Conservation (phyloP, 208 protist species). For the Acanthamoeba culbertsoni region DNA sequence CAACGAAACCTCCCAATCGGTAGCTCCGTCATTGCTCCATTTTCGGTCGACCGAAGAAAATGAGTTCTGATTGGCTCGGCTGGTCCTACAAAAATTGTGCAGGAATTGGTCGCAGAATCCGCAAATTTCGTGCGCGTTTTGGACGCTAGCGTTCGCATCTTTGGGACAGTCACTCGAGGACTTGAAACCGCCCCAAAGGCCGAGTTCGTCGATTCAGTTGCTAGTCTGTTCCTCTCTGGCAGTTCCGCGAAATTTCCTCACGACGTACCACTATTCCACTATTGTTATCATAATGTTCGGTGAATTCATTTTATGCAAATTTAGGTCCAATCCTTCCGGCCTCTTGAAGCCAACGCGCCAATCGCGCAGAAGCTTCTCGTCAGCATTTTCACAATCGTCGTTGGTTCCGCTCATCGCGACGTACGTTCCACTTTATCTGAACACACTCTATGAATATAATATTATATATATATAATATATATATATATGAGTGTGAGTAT, state of each 20-base stretch:
- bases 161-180: background rate
- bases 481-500: too few relatives aligned
- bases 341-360: background rate
- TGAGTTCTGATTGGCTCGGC: too few relatives aligned
- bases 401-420: background rate
- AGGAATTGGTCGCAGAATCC: background rate
- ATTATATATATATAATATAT: too few relatives aligned
- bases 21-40: too few relatives aligned
- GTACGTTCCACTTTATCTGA: too few relatives aligned
- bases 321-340: background rate
- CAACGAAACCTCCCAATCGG: background rate
- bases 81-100: too few relatives aligned
- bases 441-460: too few relatives aligned
- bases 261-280: background rate
- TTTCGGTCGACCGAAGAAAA: background rate
- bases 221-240: background rate
- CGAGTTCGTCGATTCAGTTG: background rate
- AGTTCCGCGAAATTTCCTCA: background rate
- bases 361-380: slow-evolving; percentile 25
- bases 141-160: background rate
- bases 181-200: background rate
- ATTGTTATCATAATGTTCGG: background rate
- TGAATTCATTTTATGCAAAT: background rate
- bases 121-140: background rate
- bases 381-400: background rate